Evolutionary conservation across 106 monocot species (phyloP), one percentile per base, ranked within the genome.

Genomic region (Allium cepa): DNA sequence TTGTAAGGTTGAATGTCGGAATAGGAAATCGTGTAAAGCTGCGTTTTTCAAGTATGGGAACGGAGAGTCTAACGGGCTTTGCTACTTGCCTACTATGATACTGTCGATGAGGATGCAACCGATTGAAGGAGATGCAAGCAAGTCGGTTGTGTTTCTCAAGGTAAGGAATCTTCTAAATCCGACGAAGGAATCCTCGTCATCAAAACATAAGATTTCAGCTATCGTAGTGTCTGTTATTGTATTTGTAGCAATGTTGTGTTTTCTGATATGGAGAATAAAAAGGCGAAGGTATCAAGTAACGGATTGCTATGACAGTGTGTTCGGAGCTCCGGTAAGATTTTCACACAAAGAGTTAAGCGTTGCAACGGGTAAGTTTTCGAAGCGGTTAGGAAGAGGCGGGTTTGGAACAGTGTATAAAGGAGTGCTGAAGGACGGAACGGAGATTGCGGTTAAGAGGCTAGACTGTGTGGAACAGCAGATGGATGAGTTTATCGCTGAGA

Each of bases 1-100:
- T 52, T 83, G 87, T 70, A 83, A 72, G 64, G 10, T 66, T 28
- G 80, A 78, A 47, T 87, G 87, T 51, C 69, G 78, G 73, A 57
- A 52, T 4, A 67, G 72, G 59, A 78, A 72, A 10, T 60, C 78
- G 11, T 85, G 81, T 13, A 75, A 76, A 46, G 81, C 75, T 3
- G 81, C 56, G 9, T 56, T 81, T n/a, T 85, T 81, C 47, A 71
- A 56, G 53, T 76, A 85, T 66, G 22, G 50, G 1, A 46, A 48
- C 11, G 72, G 73, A 70, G 28, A 50, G 14, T 69, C 69, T 4
- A 14, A 69, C 5, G 85, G 81, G n/a, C 64, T 67, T 49, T 85
- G 85, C 50, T 85, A 75, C 27, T 51, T 85, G 55, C 67, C n/a
- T 11, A 12, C 53, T 1, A 58, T 81, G 26, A 8, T 85, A 56